These are phyloP conservation scores for Solanum gandarillasii DNA, from an alignment of 257 asterid genomes.

Conservation along the genomic window DNA sequence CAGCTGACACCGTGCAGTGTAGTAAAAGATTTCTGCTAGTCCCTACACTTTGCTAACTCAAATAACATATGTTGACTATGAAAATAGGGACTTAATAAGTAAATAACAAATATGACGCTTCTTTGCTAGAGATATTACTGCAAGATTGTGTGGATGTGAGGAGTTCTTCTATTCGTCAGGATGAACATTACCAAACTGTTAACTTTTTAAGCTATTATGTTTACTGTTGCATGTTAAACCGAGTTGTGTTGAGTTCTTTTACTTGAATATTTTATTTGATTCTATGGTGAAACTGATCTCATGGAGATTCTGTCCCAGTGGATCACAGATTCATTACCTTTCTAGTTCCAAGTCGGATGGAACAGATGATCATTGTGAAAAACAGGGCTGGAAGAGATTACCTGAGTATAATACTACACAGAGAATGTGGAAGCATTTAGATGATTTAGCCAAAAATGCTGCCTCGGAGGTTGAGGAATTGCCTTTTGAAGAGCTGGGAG, in stretches of 20 bases:
- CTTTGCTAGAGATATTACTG: not conserved
- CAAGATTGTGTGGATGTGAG: not conserved
- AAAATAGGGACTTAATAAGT: not conserved
- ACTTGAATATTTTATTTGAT: conserved; percentile 8
- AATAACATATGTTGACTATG: not conserved
- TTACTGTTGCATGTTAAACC: not conserved
- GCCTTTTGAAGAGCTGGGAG: conserved; percentile 60
- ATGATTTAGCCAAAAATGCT: conserved; percentile 34
- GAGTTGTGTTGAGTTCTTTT: not conserved
- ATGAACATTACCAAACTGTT: not conserved
- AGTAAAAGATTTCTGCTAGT: not conserved
- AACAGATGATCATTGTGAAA: conserved; percentile 62
- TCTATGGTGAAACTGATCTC: not conserved
- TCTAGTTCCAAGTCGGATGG: conserved; percentile 68
- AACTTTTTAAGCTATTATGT: not conserved
- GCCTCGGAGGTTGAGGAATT: conserved; percentile 42
- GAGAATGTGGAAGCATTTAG: conserved; percentile 69
- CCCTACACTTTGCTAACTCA: not conserved
- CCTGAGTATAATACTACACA: conserved; percentile 57
- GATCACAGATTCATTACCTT: conserved; percentile 71
- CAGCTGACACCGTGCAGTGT: not conserved
- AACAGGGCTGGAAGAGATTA: conserved; percentile 65
- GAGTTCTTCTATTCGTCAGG: not conserved
- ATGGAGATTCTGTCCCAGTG: conserved; percentile 34
- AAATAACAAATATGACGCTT: not conserved